Evolutionary conservation across 768 basidiomycete species (phyloP).

Genomic region (Cyclocybe aegerita): DNA sequence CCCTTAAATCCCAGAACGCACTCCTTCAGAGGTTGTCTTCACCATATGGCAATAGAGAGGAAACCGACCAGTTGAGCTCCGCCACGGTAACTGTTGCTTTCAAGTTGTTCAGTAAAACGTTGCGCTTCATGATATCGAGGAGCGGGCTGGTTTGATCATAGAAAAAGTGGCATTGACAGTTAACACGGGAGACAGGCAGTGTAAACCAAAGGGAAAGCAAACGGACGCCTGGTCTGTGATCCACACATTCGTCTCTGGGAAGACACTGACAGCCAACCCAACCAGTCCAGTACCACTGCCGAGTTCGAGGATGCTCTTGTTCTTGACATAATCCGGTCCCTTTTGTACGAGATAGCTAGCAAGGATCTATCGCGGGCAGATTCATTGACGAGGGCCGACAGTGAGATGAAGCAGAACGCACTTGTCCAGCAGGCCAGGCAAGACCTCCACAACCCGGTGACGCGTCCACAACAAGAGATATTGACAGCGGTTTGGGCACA

Average conservation of each 20-base stretch:
- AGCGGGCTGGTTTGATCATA: slow-evolving; percentile 51
- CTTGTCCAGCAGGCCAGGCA: slow-evolving; percentile 92
- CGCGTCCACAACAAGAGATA: slow-evolving; percentile 69
- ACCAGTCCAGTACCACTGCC: slow-evolving; percentile 93
- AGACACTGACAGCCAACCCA: slow-evolving; percentile 75
- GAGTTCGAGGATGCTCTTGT: slow-evolving; percentile 72
- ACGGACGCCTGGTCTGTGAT: slow-evolving; percentile 93
- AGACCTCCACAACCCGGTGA: slow-evolving; percentile 90
- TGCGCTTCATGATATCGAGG: slow-evolving; percentile 74
- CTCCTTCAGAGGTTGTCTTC: slow-evolving; percentile 2
- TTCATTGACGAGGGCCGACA: slow-evolving; percentile 5
- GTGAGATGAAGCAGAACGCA: slow-evolving; percentile 28
- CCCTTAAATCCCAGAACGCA: slow-evolving; percentile 46
- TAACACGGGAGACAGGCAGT: slow-evolving; percentile 6
- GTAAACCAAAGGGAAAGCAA: slow-evolving; percentile 11
- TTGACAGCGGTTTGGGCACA: slow-evolving; percentile 30
- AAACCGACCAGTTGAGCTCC: slow-evolving; percentile 80
- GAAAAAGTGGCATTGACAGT: slow-evolving; percentile 8
- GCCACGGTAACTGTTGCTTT: slow-evolving; percentile 49
- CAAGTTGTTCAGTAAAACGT: slow-evolving; percentile 67
- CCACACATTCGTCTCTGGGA: slow-evolving; percentile 62
- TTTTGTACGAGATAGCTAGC: slow-evolving; percentile 70
- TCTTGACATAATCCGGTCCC: slow-evolving; percentile 46
- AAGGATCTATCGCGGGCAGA: slow-evolving; percentile 55
- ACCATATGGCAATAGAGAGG: neutral